phyloP scores from a whole-genome alignment of 164 flowering plant species.

The Vitis cinerea region DNA sequence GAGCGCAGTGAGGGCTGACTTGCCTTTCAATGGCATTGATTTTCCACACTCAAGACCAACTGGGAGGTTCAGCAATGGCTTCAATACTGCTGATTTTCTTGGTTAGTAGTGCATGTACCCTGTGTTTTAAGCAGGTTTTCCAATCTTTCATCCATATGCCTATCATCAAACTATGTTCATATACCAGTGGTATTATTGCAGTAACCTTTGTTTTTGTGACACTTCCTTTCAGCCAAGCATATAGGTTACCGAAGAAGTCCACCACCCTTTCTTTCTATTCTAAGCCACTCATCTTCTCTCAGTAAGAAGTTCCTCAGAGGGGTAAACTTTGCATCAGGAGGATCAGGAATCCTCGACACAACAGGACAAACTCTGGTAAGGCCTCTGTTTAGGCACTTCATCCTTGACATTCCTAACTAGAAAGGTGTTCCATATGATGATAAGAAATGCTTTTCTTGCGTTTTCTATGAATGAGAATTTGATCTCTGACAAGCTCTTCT shows the following conservation, averaged over 20 bases:
- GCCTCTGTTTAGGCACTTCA: neutral
- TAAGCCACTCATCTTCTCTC: neutral
- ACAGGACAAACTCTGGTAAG: conserved; percentile 3
- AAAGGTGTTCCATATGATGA: no score
- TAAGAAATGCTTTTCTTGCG: no score
- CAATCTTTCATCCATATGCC: no score
- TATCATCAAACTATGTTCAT: neutral
- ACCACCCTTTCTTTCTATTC: conserved; percentile 12
- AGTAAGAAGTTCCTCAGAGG: conserved; percentile 13
- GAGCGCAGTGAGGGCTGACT: conserved; percentile 30
- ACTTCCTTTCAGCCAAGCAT: conserved; percentile 5
- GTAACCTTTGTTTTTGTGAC: neutral
- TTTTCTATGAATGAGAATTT: no score
- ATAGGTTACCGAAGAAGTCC: conserved; percentile 20
- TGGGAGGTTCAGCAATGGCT: conserved; percentile 69
- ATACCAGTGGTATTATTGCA: neutral
- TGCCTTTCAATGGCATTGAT: conserved; percentile 52
- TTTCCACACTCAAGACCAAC: conserved; percentile 39
- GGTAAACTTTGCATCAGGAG: conserved; percentile 38
- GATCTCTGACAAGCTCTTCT: no score
- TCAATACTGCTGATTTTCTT: conserved; percentile 48
- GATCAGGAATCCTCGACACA: conserved; percentile 17
- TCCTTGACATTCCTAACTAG: no score
- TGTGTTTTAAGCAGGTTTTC: neutral
- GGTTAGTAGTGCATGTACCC: conserved; percentile 22